Conservation (phyloP, 352 stramenopile genomes). For the Albugo laibachii region DNA sequence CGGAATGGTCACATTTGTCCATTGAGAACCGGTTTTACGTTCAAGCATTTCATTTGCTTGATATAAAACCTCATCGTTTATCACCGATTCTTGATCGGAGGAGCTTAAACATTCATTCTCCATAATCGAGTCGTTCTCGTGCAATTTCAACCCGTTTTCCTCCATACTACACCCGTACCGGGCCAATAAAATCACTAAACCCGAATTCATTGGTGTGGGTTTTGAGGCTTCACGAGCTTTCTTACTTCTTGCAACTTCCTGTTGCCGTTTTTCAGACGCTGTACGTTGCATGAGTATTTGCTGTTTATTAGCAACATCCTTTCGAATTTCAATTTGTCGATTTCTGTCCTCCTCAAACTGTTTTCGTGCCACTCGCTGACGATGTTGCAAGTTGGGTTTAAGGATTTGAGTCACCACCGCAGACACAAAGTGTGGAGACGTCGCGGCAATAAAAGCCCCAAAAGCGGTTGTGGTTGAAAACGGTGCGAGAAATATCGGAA, state of each 20-base stretch:
- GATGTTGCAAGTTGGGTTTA: constrained; percentile 37
- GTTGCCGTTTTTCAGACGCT: constrained; percentile 33
- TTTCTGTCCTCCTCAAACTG: too few relatives aligned
- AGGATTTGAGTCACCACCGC: constrained; percentile 44
- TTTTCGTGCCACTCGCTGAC: constrained; percentile 9
- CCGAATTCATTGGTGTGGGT: not conserved
- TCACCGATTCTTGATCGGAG: not conserved
- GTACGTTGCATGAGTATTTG: constrained; percentile 50
- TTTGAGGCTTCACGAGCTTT: too few relatives aligned
- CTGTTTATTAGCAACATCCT: constrained; percentile 8
- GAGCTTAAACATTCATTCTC: not conserved
- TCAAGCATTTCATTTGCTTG: not conserved
- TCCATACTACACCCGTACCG: constrained; percentile 42
- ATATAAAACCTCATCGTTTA: not conserved
- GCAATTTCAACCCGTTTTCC: not conserved
- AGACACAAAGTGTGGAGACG: constrained; percentile 42
- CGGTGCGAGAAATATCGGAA: constrained; percentile 63
- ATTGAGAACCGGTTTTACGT: constrained; percentile 5
- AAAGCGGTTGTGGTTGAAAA: constrained; percentile 46
- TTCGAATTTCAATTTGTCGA: constrained; percentile 20
- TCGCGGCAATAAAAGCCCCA: constrained; percentile 53
- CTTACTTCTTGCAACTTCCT: constrained; percentile 9
- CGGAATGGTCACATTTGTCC: constrained; percentile 59
- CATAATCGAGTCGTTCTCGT: not conserved
- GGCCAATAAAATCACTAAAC: constrained; percentile 46